These are phyloP conservation scores for Ananas comosus DNA, from an alignment of 176 grass and related monocot species.

Conservation along the genomic window DNA sequence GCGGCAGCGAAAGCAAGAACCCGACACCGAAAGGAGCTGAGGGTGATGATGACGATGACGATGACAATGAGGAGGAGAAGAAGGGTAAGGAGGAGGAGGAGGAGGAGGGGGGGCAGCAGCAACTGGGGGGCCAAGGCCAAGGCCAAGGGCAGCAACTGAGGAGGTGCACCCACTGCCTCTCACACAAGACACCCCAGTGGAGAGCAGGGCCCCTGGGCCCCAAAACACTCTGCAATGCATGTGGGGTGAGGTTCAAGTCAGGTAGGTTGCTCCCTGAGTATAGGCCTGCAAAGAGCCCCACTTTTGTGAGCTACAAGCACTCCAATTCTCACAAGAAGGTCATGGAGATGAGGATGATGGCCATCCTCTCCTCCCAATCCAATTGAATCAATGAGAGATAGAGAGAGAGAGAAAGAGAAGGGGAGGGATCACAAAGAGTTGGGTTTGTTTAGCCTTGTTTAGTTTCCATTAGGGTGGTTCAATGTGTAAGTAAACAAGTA, in stretches of 20 bases:
- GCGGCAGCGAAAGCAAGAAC: slow-evolving; percentile 8
- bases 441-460: too few relatives aligned
- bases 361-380: slow-evolving; percentile 13
- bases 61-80: neutral
- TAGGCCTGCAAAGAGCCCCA: slow-evolving; percentile 85
- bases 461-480: too few relatives aligned
- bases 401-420: too few relatives aligned
- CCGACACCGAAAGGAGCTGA: too few relatives aligned
- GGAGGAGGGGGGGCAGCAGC: neutral
- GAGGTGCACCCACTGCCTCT: slow-evolving; percentile 74
- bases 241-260: slow-evolving; percentile 62
- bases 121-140: neutral
- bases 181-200: slow-evolving; percentile 56
- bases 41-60: too few relatives aligned
- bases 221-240: slow-evolving; percentile 61
- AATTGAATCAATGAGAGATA: neutral
- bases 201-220: slow-evolving; percentile 55
- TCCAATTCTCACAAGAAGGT: slow-evolving; percentile 98
- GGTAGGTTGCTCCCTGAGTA: slow-evolving; percentile 86
- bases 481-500: too few relatives aligned
- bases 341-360: slow-evolving; percentile 69
- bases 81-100: neutral
- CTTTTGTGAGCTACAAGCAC: slow-evolving; percentile 74
- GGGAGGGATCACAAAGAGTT: too few relatives aligned
- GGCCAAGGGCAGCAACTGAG: slow-evolving; percentile 31